Conservation (phyloP, 495 filamentous ascomycete genomes). For the Lichenothelia convexa region DNA sequence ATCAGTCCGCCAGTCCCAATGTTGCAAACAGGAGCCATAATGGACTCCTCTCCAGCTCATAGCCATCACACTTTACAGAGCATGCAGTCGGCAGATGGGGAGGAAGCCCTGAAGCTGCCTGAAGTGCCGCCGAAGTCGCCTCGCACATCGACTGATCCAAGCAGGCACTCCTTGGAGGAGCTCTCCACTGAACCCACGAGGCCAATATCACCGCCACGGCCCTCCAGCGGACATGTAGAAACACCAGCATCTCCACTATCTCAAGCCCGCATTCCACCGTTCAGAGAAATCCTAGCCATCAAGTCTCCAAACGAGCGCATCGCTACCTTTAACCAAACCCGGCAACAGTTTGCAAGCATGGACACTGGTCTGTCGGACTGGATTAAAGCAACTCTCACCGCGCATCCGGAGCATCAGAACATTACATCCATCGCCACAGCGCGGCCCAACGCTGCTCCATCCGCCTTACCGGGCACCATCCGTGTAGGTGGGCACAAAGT, state of each 20-base stretch:
- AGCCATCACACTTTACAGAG: too few species aligned
- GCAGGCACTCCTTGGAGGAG: too few species aligned
- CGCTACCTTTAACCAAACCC: constrained; percentile 45
- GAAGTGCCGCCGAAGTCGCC: too few species aligned
- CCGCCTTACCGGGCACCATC: constrained; percentile 1
- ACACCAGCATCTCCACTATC: not conserved
- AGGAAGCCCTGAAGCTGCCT: too few species aligned
- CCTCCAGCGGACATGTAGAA: too few species aligned
- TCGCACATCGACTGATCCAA: too few species aligned
- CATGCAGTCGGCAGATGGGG: too few species aligned
- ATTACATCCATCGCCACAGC: constrained; percentile 18
- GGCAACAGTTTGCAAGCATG: constrained; percentile 47
- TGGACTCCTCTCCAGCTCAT: too few species aligned
- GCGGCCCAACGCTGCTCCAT: not conserved
- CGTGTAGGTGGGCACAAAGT: not conserved
- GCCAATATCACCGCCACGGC: too few species aligned
- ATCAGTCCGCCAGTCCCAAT: too few species aligned
- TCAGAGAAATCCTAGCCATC: constrained; percentile 55
- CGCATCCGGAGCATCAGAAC: constrained; percentile 34
- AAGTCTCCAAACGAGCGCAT: constrained; percentile 44
- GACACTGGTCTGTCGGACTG: constrained; percentile 62
- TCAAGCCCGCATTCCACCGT: constrained; percentile 16
- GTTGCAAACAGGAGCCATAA: too few species aligned
- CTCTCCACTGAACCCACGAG: too few species aligned
- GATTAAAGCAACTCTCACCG: constrained; percentile 34